Evolutionary conservation across 495 filamentous ascomycete genomes (phyloP).

Genomic region (Hypoxylon cercidicola): DNA sequence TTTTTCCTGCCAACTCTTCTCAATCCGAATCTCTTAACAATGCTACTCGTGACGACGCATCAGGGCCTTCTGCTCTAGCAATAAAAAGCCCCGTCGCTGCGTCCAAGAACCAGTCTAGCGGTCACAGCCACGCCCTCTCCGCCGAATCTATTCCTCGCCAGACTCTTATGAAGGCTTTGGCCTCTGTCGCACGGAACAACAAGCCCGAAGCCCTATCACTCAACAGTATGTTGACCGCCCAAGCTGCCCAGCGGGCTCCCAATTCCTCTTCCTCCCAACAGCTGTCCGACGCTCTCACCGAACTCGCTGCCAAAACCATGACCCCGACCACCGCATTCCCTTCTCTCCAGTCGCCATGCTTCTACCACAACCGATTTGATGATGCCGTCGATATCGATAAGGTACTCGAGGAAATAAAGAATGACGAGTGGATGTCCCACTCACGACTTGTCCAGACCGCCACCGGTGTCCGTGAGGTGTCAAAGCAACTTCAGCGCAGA

Average conservation of each 20-base stretch:
- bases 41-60: conserved; percentile 45
- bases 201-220: conserved; percentile 67
- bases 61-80: conserved; percentile 36
- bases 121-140: conserved; percentile 70
- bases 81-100: conserved; percentile 25
- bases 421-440: conserved; percentile 91
- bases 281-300: conserved; percentile 73
- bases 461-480: conserved; percentile 91
- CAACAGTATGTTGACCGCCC: conserved; percentile 60
- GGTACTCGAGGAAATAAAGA: conserved; percentile 92
- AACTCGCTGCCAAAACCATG: conserved; percentile 61
- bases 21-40: conserved; percentile 44
- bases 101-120: conserved; percentile 47
- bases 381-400: conserved; percentile 95
- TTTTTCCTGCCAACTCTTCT: conserved; percentile 12
- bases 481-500: conserved; percentile 87
- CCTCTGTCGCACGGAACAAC: conserved; percentile 72
- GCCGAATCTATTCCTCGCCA: conserved; percentile 81
- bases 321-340: conserved; percentile 72
- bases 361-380: conserved; percentile 96
- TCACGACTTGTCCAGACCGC: conserved; percentile 94
- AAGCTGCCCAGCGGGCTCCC: conserved; percentile 55
- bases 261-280: conserved; percentile 65
- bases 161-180: conserved; percentile 88
- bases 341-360: conserved; percentile 87